Percentiles rank a stretch among this genome's conserved stretches.
phyloP scores from a whole-genome alignment of 345 rosid genomes.

The Eucalyptus microcorys region DNA sequence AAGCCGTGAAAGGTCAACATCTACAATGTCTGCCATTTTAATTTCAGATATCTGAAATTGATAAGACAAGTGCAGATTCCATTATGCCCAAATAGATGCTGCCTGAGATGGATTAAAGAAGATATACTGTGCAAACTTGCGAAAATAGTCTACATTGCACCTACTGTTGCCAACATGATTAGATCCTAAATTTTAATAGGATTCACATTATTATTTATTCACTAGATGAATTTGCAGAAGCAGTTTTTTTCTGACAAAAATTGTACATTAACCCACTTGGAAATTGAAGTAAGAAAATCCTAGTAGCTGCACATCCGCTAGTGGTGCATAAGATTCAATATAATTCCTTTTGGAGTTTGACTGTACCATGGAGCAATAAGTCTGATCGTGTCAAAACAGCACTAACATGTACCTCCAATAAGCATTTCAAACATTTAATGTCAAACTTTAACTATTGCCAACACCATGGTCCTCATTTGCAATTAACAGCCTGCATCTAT shows the following conservation, averaged over 20 bases:
- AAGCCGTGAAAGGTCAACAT: slow-evolving; percentile 59
- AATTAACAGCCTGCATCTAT: not conserved
- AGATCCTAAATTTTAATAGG: not conserved
- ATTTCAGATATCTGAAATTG: slow-evolving; percentile 71
- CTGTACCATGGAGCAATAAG: not conserved
- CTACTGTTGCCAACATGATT: not conserved
- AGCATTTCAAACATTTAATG: not conserved
- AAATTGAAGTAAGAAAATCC: not conserved
- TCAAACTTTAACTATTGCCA: not conserved
- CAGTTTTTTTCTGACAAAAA: not conserved
- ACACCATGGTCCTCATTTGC: not conserved
- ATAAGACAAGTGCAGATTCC: not conserved
- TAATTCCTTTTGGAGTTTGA: not conserved
- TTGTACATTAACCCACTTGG: not conserved
- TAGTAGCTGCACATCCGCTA: not conserved
- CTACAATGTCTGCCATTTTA: slow-evolving; percentile 76
- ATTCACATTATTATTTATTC: not conserved
- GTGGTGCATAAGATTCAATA: not conserved
- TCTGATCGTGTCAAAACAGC: not conserved
- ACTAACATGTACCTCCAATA: not conserved
- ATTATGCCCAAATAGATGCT: not conserved
- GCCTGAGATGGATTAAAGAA: not conserved
- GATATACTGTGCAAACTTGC: not conserved
- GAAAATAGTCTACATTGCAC: not conserved
- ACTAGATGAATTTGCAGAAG: not conserved